Evolutionary conservation across 768 basidiomycete species (phyloP).

Genomic region (Termitomyces sp.): DNA sequence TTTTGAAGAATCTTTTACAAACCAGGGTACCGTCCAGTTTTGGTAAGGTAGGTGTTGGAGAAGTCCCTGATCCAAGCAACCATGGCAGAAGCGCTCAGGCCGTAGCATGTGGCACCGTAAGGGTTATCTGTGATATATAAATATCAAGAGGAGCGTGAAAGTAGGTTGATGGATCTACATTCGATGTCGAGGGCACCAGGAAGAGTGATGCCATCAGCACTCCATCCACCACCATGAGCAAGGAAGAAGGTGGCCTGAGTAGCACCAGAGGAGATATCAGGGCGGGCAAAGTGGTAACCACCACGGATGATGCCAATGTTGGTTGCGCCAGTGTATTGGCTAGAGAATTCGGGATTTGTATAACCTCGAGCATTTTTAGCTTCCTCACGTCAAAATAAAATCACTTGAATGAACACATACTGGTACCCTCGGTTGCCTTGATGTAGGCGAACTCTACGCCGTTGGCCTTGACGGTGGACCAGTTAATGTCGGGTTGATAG

Average conservation of each 20-base stretch:
- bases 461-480: slow-evolving; percentile 45
- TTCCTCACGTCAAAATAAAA: too few species aligned
- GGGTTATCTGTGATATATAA: slow-evolving; percentile 42
- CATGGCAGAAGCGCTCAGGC: slow-evolving; percentile 47
- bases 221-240: slow-evolving; percentile 40
- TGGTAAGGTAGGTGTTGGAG: slow-evolving; percentile 51
- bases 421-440: slow-evolving; percentile 54
- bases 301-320: slow-evolving; percentile 56
- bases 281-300: slow-evolving; percentile 37
- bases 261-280: slow-evolving; percentile 48
- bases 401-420: slow-evolving; percentile 2
- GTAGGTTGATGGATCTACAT: slow-evolving; percentile 30
- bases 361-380: too few species aligned
- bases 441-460: slow-evolving; percentile 57
- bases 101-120: slow-evolving; percentile 50
- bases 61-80: slow-evolving; percentile 61
- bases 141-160: background rate
- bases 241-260: slow-evolving; percentile 58
- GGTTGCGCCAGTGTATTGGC: slow-evolving; percentile 54
- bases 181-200: slow-evolving; percentile 65
- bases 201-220: slow-evolving; percentile 36
- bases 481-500: slow-evolving; percentile 46
- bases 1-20: slow-evolving; percentile 1
- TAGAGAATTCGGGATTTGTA: slow-evolving; percentile 38
- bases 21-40: slow-evolving; percentile 44